Evolutionary conservation across 1,284 basidiomycete genomes (phyloP), one percentile per base, ranked within the genome.

Genomic region (Microbotryomycetes sp.): DNA sequence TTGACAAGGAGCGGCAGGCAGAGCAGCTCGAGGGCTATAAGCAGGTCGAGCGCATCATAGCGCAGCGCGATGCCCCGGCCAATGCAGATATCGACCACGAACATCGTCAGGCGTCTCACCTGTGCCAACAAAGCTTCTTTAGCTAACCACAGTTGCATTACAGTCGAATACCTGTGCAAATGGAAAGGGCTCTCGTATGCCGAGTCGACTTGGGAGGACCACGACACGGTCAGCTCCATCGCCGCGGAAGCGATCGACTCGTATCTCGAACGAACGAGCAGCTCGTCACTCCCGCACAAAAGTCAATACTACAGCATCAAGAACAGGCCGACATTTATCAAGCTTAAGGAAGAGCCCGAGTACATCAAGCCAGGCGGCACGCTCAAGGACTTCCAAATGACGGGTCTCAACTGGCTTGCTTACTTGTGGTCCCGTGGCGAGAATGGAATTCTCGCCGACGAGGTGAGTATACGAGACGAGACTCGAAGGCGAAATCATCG

Each of bases 331-430:
- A 66, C 79, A 23, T 97, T 93, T 77, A 81, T 83, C 70, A 90
- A 91, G 77, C 89, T 98, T 73, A 81, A 81, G 21, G 87, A 89
- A 73, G 91, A 97, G 75, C 96, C 96, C 1, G 84, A 87, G 7
- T 99, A 97, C 76, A 84, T 98, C 70, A 78, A 76, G 56, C 57
- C 59, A 57, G 90, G 91, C 18, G 91, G 91, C 11, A 79, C 86
- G 61, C 81, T 99, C 66, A 98, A 98, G 77, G 94, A 97, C 70
- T 99, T 98, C 80, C 96, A 99, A 78, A 81, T 98, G 57, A 97
- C 91, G 1, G 96, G 96, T 31, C 80, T 99, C 66, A 98, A 98
- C 75, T 99, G 96, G 96, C 82, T 99, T 24, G 89, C 91, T 1
- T 98, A 96, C 75, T 80, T 94, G 7, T 98, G 94, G 94, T 86